These are phyloP conservation scores for Backusella westeae DNA, from an alignment of 192 early-diverging fungal species.

Conservation along the genomic window DNA sequence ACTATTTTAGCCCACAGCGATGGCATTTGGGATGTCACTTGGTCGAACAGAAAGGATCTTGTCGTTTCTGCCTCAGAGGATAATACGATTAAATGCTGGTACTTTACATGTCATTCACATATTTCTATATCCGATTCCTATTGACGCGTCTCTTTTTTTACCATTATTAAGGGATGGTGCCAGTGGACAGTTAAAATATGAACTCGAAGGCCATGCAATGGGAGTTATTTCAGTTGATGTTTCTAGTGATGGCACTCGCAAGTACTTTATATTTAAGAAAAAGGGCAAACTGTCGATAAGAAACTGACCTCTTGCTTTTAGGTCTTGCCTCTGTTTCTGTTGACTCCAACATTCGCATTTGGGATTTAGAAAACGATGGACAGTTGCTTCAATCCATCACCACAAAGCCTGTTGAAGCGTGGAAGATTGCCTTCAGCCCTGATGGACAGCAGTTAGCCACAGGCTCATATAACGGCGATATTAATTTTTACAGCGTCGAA, in stretches of 20 bases:
- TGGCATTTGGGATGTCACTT: conserved; percentile 82
- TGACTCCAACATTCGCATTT: conserved; percentile 75
- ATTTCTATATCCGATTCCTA: neutral
- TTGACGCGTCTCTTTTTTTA: neutral
- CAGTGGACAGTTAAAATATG: conserved; percentile 46
- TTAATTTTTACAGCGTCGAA: conserved; percentile 71
- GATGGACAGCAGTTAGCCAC: conserved; percentile 71
- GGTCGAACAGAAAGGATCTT: conserved; percentile 62
- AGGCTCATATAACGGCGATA: conserved; percentile 69
- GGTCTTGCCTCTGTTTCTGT: conserved; percentile 72
- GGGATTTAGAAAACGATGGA: conserved; percentile 63
- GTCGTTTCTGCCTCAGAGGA: conserved; percentile 80
- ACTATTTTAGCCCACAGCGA: conserved; percentile 68
- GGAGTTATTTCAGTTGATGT: conserved; percentile 76
- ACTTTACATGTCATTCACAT: neutral
- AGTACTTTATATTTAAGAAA: neutral
- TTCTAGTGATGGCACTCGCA: conserved; percentile 54
- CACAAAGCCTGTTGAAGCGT: conserved; percentile 70
- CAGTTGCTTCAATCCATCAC: conserved; percentile 56
- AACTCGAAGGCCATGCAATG: conserved; percentile 73
- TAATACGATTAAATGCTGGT: conserved; percentile 80
- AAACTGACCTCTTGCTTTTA: conserved; percentile 17
- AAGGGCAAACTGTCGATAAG: neutral
- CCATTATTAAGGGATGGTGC: conserved; percentile 55
- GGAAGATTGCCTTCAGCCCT: conserved; percentile 71